Evolutionary conservation across 169 alveolate species (phyloP).

Genomic region (Plasmodium berghei): DNA sequence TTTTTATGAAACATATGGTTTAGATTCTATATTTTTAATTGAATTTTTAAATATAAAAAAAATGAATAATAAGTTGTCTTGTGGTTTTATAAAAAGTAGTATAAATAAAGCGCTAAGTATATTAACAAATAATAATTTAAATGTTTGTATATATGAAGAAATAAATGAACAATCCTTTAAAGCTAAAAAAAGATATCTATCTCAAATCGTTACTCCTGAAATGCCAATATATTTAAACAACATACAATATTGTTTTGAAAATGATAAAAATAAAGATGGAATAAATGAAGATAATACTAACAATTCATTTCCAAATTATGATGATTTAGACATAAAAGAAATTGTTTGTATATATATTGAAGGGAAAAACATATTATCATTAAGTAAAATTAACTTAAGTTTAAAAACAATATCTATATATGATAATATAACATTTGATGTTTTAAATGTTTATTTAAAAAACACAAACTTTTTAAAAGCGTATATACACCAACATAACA

Average conservation of each 20-base stretch:
- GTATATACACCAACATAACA: conserved; percentile 70
- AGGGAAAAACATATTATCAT: conserved; percentile 59
- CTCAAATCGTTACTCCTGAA: conserved; percentile 79
- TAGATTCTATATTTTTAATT: conserved; percentile 81
- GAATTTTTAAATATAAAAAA: conserved; percentile 78
- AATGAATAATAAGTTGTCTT: conserved; percentile 73
- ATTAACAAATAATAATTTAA: conserved; percentile 70
- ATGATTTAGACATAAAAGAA: conserved; percentile 58
- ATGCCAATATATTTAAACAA: conserved; percentile 76
- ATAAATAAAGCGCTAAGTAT: conserved; percentile 64
- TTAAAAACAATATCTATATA: conserved; percentile 60
- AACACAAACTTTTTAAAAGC: conserved; percentile 64
- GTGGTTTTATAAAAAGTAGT: conserved; percentile 76
- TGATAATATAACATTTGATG: conserved; percentile 74
- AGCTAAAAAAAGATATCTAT: conserved; percentile 67
- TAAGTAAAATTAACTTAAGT: conserved; percentile 69
- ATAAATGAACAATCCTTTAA: conserved; percentile 69
- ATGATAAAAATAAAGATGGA: neutral
- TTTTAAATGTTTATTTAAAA: conserved; percentile 55
- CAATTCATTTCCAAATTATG: conserved; percentile 17
- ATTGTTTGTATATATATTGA: conserved; percentile 72
- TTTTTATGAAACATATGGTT: conserved; percentile 82
- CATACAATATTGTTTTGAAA: conserved; percentile 47
- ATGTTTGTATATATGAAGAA: conserved; percentile 76
- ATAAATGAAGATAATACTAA: neutral